phyloP scores from a whole-genome alignment of 306 rosid genomes.

The Arachis stenosperma region DNA sequence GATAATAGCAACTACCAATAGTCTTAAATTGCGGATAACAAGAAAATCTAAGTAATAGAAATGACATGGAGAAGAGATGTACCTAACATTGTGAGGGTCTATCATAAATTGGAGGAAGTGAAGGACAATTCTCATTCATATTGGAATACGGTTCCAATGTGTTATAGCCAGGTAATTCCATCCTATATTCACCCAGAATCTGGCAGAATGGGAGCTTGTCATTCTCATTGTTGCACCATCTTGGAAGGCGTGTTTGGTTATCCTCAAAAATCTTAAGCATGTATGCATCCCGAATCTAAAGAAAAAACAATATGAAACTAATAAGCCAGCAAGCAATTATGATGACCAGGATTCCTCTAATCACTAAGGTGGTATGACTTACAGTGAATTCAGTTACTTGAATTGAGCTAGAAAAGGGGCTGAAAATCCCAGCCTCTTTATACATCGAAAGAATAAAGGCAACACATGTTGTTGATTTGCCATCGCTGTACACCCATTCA shows the following conservation, averaged over 20 bases:
- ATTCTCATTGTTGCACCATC: conserved; percentile 76
- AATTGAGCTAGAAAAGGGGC: conserved; percentile 68
- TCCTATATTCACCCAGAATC: conserved; percentile 90
- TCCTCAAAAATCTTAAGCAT: conserved; percentile 83
- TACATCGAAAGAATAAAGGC: conserved; percentile 94
- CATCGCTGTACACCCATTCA: conserved; percentile 96
- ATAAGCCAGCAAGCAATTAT: conserved; percentile 8
- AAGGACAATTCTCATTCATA: conserved; percentile 95
- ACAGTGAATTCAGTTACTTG: conserved; percentile 99
- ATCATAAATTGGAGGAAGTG: conserved; percentile 77
- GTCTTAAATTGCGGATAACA: conserved; percentile 1
- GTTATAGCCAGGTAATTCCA: conserved; percentile 93
- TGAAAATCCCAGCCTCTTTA: conserved; percentile 88
- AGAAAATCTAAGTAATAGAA: conserved; percentile 10
- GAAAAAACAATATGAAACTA: background rate
- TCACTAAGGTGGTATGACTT: conserved; percentile 36
- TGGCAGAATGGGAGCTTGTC: conserved; percentile 85
- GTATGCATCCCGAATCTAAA: conserved; percentile 91
- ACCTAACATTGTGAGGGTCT: conserved; percentile 68
- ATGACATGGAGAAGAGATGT: background rate
- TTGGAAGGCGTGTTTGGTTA: conserved; percentile 81
- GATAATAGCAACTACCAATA: conserved; percentile 26
- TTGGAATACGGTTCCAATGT: conserved; percentile 76
- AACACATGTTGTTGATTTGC: conserved; percentile 94
- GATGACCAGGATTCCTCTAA: background rate